Percentiles rank a stretch among this genome's conserved stretches.
Conservation (phyloP, 352 stramenopile genomes). For the Thalassiosira exigua region DNA sequence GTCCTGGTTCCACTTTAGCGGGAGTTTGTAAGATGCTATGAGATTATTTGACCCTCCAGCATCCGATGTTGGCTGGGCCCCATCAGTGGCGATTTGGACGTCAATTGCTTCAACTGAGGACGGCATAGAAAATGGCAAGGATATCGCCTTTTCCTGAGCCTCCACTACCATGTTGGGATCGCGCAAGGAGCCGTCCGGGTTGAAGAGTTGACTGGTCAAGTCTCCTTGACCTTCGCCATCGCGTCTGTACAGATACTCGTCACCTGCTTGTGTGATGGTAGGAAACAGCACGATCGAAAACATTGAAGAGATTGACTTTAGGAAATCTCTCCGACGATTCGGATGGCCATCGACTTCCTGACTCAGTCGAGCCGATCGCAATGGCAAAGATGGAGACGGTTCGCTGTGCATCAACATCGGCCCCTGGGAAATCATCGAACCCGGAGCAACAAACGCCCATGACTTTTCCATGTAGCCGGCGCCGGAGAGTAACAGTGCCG, state of each 20-base stretch:
- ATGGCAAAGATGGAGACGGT: neutral
- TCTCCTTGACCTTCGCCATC: conserved; percentile 31
- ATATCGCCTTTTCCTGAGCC: conserved; percentile 50
- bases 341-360: conserved; percentile 7
- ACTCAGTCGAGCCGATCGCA: conserved; percentile 7
- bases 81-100: conserved; percentile 40
- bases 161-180: conserved; percentile 52
- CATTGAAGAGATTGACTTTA: conserved; percentile 17
- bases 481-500: neutral
- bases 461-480: neutral
- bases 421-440: neutral
- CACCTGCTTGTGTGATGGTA: conserved; percentile 17
- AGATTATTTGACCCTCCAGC: conserved; percentile 19
- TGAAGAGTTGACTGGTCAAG: conserved; percentile 74
- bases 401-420: neutral
- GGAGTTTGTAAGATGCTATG: conserved; percentile 68
- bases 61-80: conserved; percentile 10
- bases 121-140: conserved; percentile 39
- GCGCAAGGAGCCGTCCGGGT: conserved; percentile 76
- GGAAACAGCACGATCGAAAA: conserved; percentile 10
- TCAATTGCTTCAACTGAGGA: conserved; percentile 14
- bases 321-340: conserved; percentile 44
- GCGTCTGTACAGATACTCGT: conserved; percentile 47
- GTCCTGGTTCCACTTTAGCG: conserved; percentile 72
- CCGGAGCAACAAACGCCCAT: conserved; percentile 22